Evolutionary conservation across 495 filamentous ascomycete genomes (phyloP), one percentile per base, ranked within the genome.

Genomic region (Tuber borchii): DNA sequence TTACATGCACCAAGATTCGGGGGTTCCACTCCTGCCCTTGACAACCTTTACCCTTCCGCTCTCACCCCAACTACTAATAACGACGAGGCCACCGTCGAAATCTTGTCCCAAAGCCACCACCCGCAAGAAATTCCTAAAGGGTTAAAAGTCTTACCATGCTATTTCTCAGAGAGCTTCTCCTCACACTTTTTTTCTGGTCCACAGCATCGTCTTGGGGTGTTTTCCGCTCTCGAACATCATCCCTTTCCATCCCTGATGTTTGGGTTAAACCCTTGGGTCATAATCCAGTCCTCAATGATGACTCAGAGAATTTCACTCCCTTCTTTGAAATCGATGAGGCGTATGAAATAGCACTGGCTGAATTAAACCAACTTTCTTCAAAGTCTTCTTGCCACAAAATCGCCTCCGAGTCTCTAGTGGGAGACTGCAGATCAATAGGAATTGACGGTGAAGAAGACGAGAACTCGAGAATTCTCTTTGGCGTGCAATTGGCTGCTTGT

Each of bases 321-420:
- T 71, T 48, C 16, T 69, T 70, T 73, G 69, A 76, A 31, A 72
- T 73, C 44, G 71, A 77, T 44, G 80, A 77, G 16, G 73, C 73
- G 31, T 81, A 83, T 61, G 70, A 68, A 42, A 69, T 72, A 26
- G 81, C 81, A 42, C 42, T 83, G 31, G 51, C 43, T 3, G 74
- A 80, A 42, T 76, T 83, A 9, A 45, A 56, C 42, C 71, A 75
- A 5, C 79, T 83, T 9, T 73, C 76, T 39, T 79, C 81, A 10
- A 80, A 75, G 61, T 77, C 82, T 46, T 77, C 81, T 39, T 83
- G 82, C 40, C 81, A 83, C 26, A 72, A 76, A 34, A 65, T 56
- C 17, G 81, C 82, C 44, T 77, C 77, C 22, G 76, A 76, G 22
- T 79, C 78, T 48, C 51, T 83, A 46, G 70, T 83, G 17, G 70